phyloP scores from a whole-genome alignment of 2,329 filamentous ascomycete species.

The Tolypocladium capitatum region DNA sequence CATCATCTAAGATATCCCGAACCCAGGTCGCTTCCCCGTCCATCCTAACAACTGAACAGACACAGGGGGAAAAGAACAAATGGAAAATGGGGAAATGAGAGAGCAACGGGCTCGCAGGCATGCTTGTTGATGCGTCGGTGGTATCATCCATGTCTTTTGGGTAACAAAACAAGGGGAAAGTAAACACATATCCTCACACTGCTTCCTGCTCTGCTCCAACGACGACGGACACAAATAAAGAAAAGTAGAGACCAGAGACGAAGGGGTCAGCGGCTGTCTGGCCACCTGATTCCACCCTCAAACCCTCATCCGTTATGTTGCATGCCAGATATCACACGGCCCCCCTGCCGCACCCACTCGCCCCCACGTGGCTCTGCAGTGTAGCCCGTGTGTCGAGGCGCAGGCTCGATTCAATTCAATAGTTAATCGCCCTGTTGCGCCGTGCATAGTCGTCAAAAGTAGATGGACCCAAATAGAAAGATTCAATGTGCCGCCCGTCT shows the following conservation, averaged over 20 bases:
- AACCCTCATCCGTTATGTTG: neutral
- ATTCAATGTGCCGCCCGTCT: neutral
- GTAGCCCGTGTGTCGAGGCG: neutral
- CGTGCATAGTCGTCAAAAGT: neutral
- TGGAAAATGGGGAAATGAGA: neutral
- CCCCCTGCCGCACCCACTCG: neutral
- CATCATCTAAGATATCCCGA: neutral
- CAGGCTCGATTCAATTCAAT: neutral
- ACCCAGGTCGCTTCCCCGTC: neutral
- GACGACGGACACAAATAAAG: conserved; percentile 4
- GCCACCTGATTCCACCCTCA: neutral
- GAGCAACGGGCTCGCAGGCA: conserved; percentile 13
- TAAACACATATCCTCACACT: conserved; percentile 1
- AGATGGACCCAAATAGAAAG: conserved; percentile 5
- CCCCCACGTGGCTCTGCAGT: neutral
- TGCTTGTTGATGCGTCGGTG: conserved; percentile 24
- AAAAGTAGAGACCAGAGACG: neutral
- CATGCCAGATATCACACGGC: neutral
- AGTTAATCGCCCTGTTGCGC: conserved; percentile 4
- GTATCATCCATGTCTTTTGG: conserved; percentile 27
- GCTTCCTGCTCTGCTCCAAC: neutral
- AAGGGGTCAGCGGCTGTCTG: neutral
- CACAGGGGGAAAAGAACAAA: neutral
- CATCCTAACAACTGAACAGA: neutral
- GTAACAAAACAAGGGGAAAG: conserved; percentile 14